Evolutionary conservation across 768 basidiomycete species (phyloP), one percentile per base, ranked within the genome.

Genomic region (Macrolepiota albuminosa): DNA sequence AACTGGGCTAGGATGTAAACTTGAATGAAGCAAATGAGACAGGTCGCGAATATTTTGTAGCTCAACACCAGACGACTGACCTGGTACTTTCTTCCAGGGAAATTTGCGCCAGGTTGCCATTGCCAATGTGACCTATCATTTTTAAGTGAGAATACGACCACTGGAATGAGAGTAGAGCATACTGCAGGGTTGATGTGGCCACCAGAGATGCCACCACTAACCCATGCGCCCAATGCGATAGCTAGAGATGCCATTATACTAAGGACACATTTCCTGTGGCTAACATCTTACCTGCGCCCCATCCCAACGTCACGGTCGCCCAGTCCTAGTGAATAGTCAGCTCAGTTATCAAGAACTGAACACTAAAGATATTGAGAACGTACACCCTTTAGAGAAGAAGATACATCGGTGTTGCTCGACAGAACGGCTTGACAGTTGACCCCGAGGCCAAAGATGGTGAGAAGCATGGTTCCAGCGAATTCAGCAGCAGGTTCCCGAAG

Each of bases 11-110:
- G 69, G 58, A 87, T 78, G 69, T 85, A 89, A 26, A 58, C 73
- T 73, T 56, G 29, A 5, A 59, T 45, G 31, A 24, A 21, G 45
- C 13, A 33, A 39, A 57, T 54, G 33, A 43, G 50, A 43, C 55
- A 43, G n/a, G 26, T 14, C 36, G 37, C 29, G 14, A 42, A 39
- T 24, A 6, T 18, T 6, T 9, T 24, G 2, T 36, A 16, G 36
- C 18, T 16, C 21, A 6, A 14, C 4, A 26, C 37, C 39, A 34
- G 4, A 36, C 5, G 13, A 52, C 71, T 50, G 59, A 75, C 65
- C 73, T 1, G 88, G 88, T 0, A 87, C 88, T 66, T 89, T 89
- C 64, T 78, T 79, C 83, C 85, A 85, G 1, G 87, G 86, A 70
- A 89, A 89, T 58, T 76, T 76, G 58, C 88, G 84, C 71, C 83